Evolutionary conservation across 1,139 yeast species (phyloP).

Genomic region (Meyerozyma athensensis): DNA sequence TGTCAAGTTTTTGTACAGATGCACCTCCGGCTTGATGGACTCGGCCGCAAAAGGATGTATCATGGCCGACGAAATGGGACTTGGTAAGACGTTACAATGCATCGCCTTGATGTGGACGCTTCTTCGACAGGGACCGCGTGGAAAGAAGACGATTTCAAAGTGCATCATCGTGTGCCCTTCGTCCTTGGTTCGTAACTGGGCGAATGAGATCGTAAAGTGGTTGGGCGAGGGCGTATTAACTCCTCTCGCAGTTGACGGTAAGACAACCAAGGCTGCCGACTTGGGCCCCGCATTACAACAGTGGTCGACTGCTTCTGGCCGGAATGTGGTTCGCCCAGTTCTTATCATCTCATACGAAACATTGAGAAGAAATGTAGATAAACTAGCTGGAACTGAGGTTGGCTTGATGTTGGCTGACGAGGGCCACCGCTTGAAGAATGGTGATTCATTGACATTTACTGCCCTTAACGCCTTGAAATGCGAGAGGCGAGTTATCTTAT

Average conservation of each 20-base stretch:
- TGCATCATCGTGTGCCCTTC: slow-evolving; percentile 96
- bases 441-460: slow-evolving; percentile 89
- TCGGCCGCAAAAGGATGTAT: slow-evolving; percentile 91
- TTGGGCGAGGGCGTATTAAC: slow-evolving; percentile 85
- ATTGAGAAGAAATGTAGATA: slow-evolving; percentile 77
- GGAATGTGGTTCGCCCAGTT: slow-evolving; percentile 89
- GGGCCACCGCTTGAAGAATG: slow-evolving; percentile 93
- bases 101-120: slow-evolving; percentile 92
- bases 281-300: slow-evolving; percentile 65
- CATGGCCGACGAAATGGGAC: slow-evolving; percentile 99
- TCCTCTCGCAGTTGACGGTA: slow-evolving; percentile 91
- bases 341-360: slow-evolving; percentile 95
- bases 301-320: slow-evolving; percentile 89
- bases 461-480: slow-evolving; percentile 81
- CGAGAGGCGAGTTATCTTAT: slow-evolving; percentile 81
- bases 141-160: slow-evolving; percentile 78
- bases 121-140: slow-evolving; percentile 85
- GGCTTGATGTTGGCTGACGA: slow-evolving; percentile 93
- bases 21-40: slow-evolving; percentile 86
- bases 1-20: slow-evolving; percentile 80
- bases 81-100: slow-evolving; percentile 94
- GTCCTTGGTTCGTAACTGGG: slow-evolving; percentile 93
- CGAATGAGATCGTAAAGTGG: slow-evolving; percentile 94
- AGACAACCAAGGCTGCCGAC: slow-evolving; percentile 61
- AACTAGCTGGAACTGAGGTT: slow-evolving; percentile 70